These are phyloP conservation scores for Lipomyces oligophaga DNA, from an alignment of 805 yeast species.

Conservation along the genomic window DNA sequence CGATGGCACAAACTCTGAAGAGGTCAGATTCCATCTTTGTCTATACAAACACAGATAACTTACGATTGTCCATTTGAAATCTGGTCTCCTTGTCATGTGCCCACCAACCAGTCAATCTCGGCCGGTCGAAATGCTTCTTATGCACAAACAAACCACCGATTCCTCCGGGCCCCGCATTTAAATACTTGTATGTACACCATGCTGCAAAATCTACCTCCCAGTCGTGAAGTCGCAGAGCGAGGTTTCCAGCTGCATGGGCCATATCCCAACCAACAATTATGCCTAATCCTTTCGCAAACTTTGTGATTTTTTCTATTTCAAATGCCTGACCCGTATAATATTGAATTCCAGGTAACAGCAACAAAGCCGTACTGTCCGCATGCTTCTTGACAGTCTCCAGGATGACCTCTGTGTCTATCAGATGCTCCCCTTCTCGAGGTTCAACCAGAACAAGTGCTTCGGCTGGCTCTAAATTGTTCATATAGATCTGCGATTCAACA, in stretches of 20 bases:
- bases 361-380: conserved; percentile 61
- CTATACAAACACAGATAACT: not conserved
- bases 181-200: conserved; percentile 90
- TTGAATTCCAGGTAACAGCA: conserved; percentile 84
- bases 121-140: conserved; percentile 45
- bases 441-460: conserved; percentile 60
- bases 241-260: conserved; percentile 93
- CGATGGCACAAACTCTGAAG: conserved; percentile 49
- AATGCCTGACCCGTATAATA: conserved; percentile 88
- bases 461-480: conserved; percentile 53
- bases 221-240: conserved; percentile 68
- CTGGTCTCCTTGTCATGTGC: conserved; percentile 71
- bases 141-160: conserved; percentile 84
- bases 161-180: conserved; percentile 91
- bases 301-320: conserved; percentile 69
- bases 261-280: conserved; percentile 80
- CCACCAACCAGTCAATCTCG: conserved; percentile 97
- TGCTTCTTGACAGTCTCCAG: conserved; percentile 51
- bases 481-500: conserved; percentile 62
- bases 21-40: not conserved
- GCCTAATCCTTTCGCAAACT: conserved; percentile 52
- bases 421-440: conserved; percentile 57
- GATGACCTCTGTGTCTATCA: conserved; percentile 61
- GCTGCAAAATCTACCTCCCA: conserved; percentile 93
- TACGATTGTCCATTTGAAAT: conserved; percentile 58